Evolutionary conservation across 352 stramenopile genomes (phyloP).

Genomic region (Globisporangium sylvaticum): DNA sequence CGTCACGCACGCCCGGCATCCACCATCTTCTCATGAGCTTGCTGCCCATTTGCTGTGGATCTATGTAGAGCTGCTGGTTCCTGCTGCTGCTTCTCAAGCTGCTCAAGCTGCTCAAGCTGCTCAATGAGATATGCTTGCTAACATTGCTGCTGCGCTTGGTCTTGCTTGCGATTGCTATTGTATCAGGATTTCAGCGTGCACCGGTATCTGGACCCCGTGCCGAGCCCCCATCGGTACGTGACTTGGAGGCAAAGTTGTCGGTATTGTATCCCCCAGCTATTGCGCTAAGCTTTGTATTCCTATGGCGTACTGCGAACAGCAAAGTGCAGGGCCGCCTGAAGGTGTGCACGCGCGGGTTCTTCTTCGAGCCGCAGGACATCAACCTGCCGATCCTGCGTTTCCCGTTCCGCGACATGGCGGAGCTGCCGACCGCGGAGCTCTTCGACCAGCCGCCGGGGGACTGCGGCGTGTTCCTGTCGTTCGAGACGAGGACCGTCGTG

Average conservation of each 20-base stretch:
- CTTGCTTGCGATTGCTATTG: background rate
- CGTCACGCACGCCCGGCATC: background rate
- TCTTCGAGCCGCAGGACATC: conserved; percentile 90
- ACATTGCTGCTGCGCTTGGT: background rate
- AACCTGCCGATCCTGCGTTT: conserved; percentile 81
- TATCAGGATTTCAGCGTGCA: conserved; percentile 81
- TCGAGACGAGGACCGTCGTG: conserved; percentile 45
- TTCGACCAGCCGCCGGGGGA: conserved; percentile 43
- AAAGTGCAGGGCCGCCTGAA: conserved; percentile 83
- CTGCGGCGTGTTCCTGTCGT: conserved; percentile 63
- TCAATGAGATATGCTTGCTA: background rate
- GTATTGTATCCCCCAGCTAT: background rate
- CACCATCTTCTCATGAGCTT: background rate
- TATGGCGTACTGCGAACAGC: conserved; percentile 22
- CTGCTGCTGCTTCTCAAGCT: background rate
- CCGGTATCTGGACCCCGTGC: conserved; percentile 60
- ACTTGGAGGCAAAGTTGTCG: background rate
- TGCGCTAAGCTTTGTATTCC: background rate
- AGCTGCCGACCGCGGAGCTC: conserved; percentile 45
- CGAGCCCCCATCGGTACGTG: conserved; percentile 45
- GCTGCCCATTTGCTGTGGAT: background rate
- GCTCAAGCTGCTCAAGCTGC: background rate
- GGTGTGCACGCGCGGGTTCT: conserved; percentile 87
- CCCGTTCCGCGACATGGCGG: conserved; percentile 81
- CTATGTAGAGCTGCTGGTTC: background rate